Evolutionary conservation across 176 grass and related monocot species (phyloP).

Genomic region (Leersia perrieri): DNA sequence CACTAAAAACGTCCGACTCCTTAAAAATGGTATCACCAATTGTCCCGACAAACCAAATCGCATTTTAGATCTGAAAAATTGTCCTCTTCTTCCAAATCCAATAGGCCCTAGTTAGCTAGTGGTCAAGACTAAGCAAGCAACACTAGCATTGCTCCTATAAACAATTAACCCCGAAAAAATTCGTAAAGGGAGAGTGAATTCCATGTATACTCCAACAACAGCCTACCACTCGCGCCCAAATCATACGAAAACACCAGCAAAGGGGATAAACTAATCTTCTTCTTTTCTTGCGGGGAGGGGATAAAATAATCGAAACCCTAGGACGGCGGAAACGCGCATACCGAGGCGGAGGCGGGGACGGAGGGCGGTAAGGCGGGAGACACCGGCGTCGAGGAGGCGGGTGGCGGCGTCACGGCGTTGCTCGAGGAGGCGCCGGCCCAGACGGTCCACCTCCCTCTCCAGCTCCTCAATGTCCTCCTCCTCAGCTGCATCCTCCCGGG

Average conservation of each 20-base stretch:
- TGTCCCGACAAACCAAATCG: neutral
- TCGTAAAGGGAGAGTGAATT: neutral
- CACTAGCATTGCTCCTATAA: neutral
- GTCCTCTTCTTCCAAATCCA: neutral
- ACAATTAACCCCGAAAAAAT: neutral
- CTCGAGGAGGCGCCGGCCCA: slow-evolving; percentile 56
- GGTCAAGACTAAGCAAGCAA: neutral
- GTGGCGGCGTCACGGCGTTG: slow-evolving; percentile 25
- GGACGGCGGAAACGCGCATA: slow-evolving; percentile 5
- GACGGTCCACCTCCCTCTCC: slow-evolving; percentile 51
- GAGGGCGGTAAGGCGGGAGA: slow-evolving; percentile 19
- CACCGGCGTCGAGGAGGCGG: slow-evolving; percentile 1
- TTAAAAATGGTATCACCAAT: no score
- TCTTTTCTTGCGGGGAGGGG: no score
- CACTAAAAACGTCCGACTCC: neutral
- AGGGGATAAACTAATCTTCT: neutral
- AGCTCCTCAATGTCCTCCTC: slow-evolving; percentile 42
- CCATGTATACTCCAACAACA: neutral
- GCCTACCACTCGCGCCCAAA: neutral
- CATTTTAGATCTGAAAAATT: neutral
- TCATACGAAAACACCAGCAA: neutral
- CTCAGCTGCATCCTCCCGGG: slow-evolving; percentile 21
- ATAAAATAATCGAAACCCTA: slow-evolving; percentile 29
- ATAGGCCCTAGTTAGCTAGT: neutral
- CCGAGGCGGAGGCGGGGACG: slow-evolving; percentile 27